These are phyloP conservation scores for Camellia sinensis DNA, from an alignment of 148 eudicot species.

Conservation along the genomic window DNA sequence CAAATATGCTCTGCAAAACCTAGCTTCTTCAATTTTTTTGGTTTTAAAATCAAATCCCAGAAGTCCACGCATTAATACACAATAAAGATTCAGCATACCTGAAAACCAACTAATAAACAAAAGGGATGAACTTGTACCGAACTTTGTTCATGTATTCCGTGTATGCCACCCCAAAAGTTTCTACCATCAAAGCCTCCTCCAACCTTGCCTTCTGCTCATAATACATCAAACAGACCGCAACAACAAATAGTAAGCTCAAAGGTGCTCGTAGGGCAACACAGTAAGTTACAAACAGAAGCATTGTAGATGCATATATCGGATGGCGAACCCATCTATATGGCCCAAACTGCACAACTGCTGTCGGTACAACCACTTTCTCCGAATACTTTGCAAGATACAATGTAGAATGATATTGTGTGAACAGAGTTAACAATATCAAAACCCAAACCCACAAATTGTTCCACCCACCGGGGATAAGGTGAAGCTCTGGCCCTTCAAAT, in stretches of 20 bases:
- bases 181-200: conserved; percentile 79
- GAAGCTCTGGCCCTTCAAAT: conserved; percentile 79
- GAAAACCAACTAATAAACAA: conserved; percentile 56
- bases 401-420: conserved; percentile 68
- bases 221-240: conserved; percentile 58
- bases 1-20: neutral
- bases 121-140: conserved; percentile 81
- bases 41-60: neutral
- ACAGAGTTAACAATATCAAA: conserved; percentile 57
- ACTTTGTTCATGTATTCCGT: conserved; percentile 60
- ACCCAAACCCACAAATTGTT: conserved; percentile 64
- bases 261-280: conserved; percentile 80
- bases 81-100: neutral
- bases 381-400: conserved; percentile 81
- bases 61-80: neutral
- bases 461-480: conserved; percentile 78
- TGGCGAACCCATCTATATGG: conserved; percentile 86
- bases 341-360: conserved; percentile 79
- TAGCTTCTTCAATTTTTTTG: neutral
- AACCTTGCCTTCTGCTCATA: conserved; percentile 69
- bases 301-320: conserved; percentile 86
- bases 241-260: conserved; percentile 51
- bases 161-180: conserved; percentile 58
- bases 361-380: conserved; percentile 76
- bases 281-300: conserved; percentile 67